phyloP scores from a whole-genome alignment of 768 basidiomycete species.

The Goffeauzyma gilvescens region DNA sequence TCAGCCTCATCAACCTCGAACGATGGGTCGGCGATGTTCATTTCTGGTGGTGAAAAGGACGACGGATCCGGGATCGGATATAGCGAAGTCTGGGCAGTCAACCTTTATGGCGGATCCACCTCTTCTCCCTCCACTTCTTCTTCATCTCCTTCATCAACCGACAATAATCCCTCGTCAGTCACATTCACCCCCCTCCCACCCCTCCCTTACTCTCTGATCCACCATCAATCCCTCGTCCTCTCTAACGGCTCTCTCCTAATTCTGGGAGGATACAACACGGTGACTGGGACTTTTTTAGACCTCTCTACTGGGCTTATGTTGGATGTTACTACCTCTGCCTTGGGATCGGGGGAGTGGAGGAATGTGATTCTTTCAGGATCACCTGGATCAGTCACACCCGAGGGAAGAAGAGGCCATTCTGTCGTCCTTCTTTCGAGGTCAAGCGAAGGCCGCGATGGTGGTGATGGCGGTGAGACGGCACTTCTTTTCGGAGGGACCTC shows the following conservation, averaged over 20 bases:
- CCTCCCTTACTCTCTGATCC: constrained; percentile 49
- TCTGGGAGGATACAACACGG: constrained; percentile 46
- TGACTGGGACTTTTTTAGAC: constrained; percentile 34
- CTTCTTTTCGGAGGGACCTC: constrained; percentile 66
- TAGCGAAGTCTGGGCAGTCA: constrained; percentile 48
- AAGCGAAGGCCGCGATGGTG: too few relatives aligned
- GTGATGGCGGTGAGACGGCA: constrained; percentile 32
- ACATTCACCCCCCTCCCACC: constrained; percentile 44
- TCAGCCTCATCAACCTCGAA: constrained; percentile 43
- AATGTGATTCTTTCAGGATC: constrained; percentile 40
- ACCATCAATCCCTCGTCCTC: constrained; percentile 54
- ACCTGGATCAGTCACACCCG: constrained; percentile 32
- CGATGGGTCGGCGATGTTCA: constrained; percentile 40
- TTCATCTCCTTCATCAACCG: constrained; percentile 48
- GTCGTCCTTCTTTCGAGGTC: neutral
- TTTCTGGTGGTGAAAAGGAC: constrained; percentile 62
- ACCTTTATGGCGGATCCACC: constrained; percentile 29
- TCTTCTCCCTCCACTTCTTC: constrained; percentile 43
- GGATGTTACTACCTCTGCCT: constrained; percentile 43
- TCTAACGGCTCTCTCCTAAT: constrained; percentile 50
- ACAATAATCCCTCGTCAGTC: constrained; percentile 42
- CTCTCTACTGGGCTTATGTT: too few relatives aligned
- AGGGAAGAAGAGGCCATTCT: constrained; percentile 17
- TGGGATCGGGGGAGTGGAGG: constrained; percentile 44
- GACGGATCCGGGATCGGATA: constrained; percentile 54